A percentile compares a stretch with the other conserved stretches of the same genome.
phyloP scores from a whole-genome alignment of 768 basidiomycete genomes.

The Lepiota subincarnata region DNA sequence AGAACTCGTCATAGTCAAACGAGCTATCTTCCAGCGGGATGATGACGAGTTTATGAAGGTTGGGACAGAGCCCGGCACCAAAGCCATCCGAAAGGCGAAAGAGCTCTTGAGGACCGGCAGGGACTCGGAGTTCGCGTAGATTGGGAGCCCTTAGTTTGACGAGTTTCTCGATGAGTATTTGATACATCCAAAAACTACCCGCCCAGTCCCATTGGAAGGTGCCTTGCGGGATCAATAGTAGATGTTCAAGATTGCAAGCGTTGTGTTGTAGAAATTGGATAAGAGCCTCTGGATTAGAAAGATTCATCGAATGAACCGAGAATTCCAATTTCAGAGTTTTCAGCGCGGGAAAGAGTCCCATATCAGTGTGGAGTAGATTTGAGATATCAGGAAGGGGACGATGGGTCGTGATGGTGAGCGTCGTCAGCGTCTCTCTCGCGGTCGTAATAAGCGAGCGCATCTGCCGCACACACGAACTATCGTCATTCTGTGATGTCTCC shows the following conservation, averaged over 20 bases:
- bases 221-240: conserved; percentile 7
- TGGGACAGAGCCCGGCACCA: conserved; percentile 1
- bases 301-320: neutral
- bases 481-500: too few species aligned
- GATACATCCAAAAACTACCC: neutral
- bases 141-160: neutral
- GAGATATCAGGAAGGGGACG: neutral
- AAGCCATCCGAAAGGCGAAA: conserved; percentile 2
- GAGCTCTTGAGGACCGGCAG: neutral
- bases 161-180: neutral
- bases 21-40: too few species aligned
- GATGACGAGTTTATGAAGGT: neutral
- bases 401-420: neutral
- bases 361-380: neutral
- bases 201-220: too few species aligned
- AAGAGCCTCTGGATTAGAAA: neutral
- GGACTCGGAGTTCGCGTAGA: conserved; percentile 1
- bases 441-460: neutral
- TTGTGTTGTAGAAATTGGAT: conserved; percentile 9
- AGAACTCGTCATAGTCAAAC: neutral
- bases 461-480: too few species aligned
- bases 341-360: conserved; percentile 9
- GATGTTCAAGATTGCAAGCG: conserved; percentile 10
- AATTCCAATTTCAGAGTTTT: conserved; percentile 9
- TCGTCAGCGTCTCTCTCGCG: neutral